Percentiles rank a stretch among this genome's conserved stretches.
Conservation (phyloP, 1,139 yeast species). For the Saccharomyces hybrid region DNA sequence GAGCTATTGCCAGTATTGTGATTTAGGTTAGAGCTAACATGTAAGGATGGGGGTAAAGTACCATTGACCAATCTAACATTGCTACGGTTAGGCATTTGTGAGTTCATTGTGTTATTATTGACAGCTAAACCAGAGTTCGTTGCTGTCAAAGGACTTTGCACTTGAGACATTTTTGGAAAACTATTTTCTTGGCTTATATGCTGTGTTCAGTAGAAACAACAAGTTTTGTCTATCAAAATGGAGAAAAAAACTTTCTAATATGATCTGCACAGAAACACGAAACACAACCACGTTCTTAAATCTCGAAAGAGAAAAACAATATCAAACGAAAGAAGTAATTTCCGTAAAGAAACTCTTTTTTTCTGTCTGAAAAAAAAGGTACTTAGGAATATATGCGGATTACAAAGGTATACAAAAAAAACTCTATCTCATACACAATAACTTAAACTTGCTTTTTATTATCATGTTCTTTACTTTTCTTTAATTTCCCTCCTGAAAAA, state of each 20-base stretch:
- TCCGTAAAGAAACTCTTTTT: not conserved
- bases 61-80: conserved; percentile 5
- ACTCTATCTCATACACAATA: conserved; percentile 1
- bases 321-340: not conserved
- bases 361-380: not conserved
- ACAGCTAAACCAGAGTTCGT: conserved; percentile 1
- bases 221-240: not conserved
- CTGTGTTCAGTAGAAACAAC: not conserved
- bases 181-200: not conserved
- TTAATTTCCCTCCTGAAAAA: not conserved
- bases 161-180: not conserved
- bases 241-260: not conserved
- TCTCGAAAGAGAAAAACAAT: not conserved
- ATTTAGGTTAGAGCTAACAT: not conserved
- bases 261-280: conserved; percentile 1
- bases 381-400: not conserved
- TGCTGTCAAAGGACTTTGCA: not conserved
- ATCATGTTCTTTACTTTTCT: not conserved
- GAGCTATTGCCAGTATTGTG: not conserved
- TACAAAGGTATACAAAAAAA: not conserved
- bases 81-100: conserved; percentile 3
- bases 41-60: not conserved
- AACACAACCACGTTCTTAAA: not conserved
- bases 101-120: conserved; percentile 2
- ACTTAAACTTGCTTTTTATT: not conserved